Evolutionary conservation across 495 filamentous ascomycete genomes (phyloP).

Genomic region (Evernia prunastri): DNA sequence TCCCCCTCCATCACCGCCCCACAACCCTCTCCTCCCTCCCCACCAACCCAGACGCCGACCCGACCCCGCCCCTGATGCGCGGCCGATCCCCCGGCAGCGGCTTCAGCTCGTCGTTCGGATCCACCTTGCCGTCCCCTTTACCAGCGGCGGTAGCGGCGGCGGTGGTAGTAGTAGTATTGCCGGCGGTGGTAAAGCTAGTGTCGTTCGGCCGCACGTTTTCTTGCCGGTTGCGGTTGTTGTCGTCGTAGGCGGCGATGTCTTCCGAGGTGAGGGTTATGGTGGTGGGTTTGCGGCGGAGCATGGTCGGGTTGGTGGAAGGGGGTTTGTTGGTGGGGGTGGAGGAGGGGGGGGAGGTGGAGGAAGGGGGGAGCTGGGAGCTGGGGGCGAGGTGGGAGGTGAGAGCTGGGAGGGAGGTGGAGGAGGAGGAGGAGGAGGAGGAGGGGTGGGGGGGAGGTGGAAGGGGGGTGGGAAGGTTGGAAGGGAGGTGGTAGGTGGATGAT

Average conservation of each 20-base stretch:
- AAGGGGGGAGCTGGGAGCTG: background rate
- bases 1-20: conserved; percentile 10
- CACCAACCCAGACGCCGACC: conserved; percentile 34
- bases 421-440: no score
- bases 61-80: conserved; percentile 40
- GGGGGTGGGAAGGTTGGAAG: background rate
- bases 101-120: conserved; percentile 55
- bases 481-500: background rate
- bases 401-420: background rate
- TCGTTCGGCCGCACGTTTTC: conserved; percentile 11
- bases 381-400: background rate
- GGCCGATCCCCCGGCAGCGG: conserved; percentile 46
- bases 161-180: no score
- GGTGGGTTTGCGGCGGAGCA: conserved; percentile 80
- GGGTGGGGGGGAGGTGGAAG: background rate
- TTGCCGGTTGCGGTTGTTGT: conserved; percentile 33
- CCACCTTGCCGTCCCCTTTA: conserved; percentile 28
- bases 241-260: conserved; percentile 72
- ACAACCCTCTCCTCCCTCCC: conserved; percentile 23
- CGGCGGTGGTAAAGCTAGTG: no score
- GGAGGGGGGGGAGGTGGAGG: no score
- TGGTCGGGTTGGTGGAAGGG: conserved; percentile 28
- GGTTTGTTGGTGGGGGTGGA: no score
- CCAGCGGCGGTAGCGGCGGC: conserved; percentile 25
- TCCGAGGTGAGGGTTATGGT: conserved; percentile 70